Percentiles rank a stretch among this genome's conserved stretches.
phyloP scores from a whole-genome alignment of 2,329 filamentous ascomycete species.

The Cladophialophora bantiana region DNA sequence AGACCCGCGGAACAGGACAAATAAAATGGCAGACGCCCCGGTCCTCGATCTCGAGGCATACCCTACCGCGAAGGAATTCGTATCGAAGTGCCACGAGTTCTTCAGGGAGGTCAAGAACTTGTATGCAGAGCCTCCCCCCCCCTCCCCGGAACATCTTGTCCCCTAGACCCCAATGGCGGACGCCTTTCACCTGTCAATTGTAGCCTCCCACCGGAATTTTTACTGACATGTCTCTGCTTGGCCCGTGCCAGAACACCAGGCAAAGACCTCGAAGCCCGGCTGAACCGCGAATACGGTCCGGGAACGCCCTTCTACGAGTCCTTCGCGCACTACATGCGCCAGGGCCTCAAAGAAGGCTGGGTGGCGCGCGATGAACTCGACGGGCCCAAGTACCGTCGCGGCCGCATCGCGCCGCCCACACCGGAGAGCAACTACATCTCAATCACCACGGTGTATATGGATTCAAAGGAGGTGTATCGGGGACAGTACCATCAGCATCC shows the following conservation, averaged over 20 bases:
- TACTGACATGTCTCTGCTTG: neutral
- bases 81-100: slow-evolving; percentile 38
- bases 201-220: neutral
- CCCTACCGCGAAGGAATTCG: slow-evolving; percentile 33
- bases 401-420: slow-evolving; percentile 56
- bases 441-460: slow-evolving; percentile 66
- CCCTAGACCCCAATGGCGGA: neutral
- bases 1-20: too few relatives aligned
- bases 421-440: slow-evolving; percentile 59
- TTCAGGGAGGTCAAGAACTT: slow-evolving; percentile 44
- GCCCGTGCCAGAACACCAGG: slow-evolving; percentile 52
- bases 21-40: slow-evolving; percentile 24
- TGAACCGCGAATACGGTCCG: slow-evolving; percentile 55
- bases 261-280: slow-evolving; percentile 52
- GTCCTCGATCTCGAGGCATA: slow-evolving; percentile 34
- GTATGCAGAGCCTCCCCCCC: slow-evolving; percentile 32
- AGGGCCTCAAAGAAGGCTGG: slow-evolving; percentile 56
- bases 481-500: slow-evolving; percentile 64
- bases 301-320: slow-evolving; percentile 54
- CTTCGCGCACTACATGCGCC: slow-evolving; percentile 49
- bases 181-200: neutral
- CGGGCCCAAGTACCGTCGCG: slow-evolving; percentile 57
- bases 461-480: slow-evolving; percentile 56
- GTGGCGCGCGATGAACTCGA: slow-evolving; percentile 53
- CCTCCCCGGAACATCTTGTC: neutral